Evolutionary conservation across 495 filamentous ascomycete species (phyloP), one percentile per base, ranked within the genome.

Genomic region (Corynascus novoguineensis): DNA sequence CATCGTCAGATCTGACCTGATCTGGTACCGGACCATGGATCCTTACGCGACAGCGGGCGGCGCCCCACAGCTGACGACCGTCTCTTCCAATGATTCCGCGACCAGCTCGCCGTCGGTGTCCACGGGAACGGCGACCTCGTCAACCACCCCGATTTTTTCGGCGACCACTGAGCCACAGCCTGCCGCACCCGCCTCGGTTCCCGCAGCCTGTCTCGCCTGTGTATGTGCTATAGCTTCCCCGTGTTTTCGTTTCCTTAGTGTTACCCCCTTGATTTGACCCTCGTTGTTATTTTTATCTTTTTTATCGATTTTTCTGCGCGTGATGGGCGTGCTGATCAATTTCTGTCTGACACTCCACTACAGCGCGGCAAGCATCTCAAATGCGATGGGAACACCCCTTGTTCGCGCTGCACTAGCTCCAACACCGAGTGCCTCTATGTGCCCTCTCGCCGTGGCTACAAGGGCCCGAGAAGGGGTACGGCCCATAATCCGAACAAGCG

Each of bases 321-420:
- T 56, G 15, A 60, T 31, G 14, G 22, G 28, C 17, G 49, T 40
- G 57, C 50, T 51, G 10, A 45, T 45, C 61, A 57, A 65, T 58
- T 46, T 25, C 24, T 21, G 27, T 19, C 4, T 15, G 10, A 11
- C 24, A 11, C 31, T 29, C 44, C 31, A 31, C 57, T 19, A 55
- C 62, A 79, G 76, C 71, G 77, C 45, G 62, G 48, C 56, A 79
- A 79, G 57, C 77, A 79, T 62, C 68, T 79, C 53, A 79, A 77
- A 59, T 79, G 77, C 60, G 74, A 78, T 55, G 77, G 77, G 24
- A 56, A 59, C 21, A 72, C 57, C 40, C 75, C 75, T 22, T 79
- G 77, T 62, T 62, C 67, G 48, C 77, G 77, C 19, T 79, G 77
- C 57, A 63, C 60, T 14, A 53, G 63, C 46, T 72, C 72, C 42